phyloP scores from a whole-genome alignment of 768 basidiomycete species.

The Thelephora ganbajun region DNA sequence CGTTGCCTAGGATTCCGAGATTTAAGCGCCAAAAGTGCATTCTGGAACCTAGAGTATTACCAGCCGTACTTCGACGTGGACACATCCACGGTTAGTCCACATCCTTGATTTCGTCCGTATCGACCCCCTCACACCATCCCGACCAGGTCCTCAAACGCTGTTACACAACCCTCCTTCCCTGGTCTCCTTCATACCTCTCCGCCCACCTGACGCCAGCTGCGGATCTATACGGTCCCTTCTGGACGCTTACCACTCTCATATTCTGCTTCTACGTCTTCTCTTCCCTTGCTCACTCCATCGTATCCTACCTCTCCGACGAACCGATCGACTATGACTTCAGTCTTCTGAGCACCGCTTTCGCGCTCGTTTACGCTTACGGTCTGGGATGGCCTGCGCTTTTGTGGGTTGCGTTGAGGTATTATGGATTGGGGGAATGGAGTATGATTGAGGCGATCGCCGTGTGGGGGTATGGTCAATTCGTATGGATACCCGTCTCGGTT shows the following conservation, averaged over 20 bases:
- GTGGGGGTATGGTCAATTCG: slow-evolving; percentile 74
- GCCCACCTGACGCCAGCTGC: slow-evolving; percentile 48
- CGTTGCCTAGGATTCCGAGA: no score
- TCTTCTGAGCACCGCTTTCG: slow-evolving; percentile 67
- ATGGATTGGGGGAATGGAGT: slow-evolving; percentile 85
- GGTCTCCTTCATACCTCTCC: slow-evolving; percentile 45
- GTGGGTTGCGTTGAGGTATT: slow-evolving; percentile 75
- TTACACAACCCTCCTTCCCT: slow-evolving; percentile 67
- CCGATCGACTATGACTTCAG: slow-evolving; percentile 77
- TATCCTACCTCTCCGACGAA: slow-evolving; percentile 61
- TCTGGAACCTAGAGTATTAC: slow-evolving; percentile 80
- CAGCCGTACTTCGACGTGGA: slow-evolving; percentile 84
- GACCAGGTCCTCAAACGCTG: slow-evolving; percentile 57
- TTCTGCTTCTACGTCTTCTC: slow-evolving; percentile 90
- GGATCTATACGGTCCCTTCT: slow-evolving; percentile 88
- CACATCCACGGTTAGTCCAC: slow-evolving; percentile 46
- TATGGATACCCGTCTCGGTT: slow-evolving; percentile 83
- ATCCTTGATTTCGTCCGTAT: slow-evolving; percentile 5
- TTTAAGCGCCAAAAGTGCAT: slow-evolving; percentile 33
- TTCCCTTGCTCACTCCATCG: slow-evolving; percentile 78
- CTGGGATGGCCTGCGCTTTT: slow-evolving; percentile 68
- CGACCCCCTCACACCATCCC: slow-evolving; percentile 1
- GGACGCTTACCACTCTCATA: slow-evolving; percentile 92
- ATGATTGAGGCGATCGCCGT: slow-evolving; percentile 70
- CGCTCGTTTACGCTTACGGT: slow-evolving; percentile 80